Evolutionary conservation across 345 rosid genomes (phyloP).

Genomic region (Linum usitatissimum): DNA sequence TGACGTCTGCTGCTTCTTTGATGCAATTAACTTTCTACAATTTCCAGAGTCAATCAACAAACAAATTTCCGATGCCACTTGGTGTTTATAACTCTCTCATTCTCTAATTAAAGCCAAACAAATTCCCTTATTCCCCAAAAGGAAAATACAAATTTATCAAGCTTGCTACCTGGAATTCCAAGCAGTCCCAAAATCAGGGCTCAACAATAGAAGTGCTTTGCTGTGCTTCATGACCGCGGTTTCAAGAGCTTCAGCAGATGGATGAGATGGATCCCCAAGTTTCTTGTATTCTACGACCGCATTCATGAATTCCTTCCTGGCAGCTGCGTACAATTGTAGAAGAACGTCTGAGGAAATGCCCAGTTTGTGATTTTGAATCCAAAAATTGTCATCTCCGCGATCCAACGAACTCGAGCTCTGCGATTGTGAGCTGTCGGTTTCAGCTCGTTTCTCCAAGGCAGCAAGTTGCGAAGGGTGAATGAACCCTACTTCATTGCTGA

Average conservation of each 20-base stretch:
- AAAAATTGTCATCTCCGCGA: constrained; percentile 30
- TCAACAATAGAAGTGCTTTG: constrained; percentile 56
- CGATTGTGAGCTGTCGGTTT: constrained; percentile 2
- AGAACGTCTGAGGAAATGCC: constrained; percentile 64
- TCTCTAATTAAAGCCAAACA: not conserved
- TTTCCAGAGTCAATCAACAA: not conserved
- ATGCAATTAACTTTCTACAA: constrained; percentile 54
- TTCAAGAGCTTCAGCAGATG: constrained; percentile 20
- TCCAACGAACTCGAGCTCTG: not conserved
- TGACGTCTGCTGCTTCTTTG: constrained; percentile 31
- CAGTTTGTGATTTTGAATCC: constrained; percentile 65
- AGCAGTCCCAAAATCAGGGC: constrained; percentile 78
- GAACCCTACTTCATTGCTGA: constrained; percentile 55
- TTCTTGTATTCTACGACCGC: constrained; percentile 30
- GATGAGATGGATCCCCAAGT: constrained; percentile 5
- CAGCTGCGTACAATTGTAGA: constrained; percentile 44
- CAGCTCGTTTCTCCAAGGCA: constrained; percentile 32
- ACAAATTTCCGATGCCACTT: not conserved
- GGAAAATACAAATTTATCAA: not conserved
- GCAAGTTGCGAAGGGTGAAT: constrained; percentile 80
- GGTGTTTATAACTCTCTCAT: not conserved
- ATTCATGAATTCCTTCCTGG: constrained; percentile 43
- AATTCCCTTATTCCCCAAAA: not conserved
- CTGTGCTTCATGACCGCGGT: constrained; percentile 61
- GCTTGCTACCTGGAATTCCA: constrained; percentile 72